Conservation (phyloP, 306 rosid genomes). For the Dicorynia guianensis region DNA sequence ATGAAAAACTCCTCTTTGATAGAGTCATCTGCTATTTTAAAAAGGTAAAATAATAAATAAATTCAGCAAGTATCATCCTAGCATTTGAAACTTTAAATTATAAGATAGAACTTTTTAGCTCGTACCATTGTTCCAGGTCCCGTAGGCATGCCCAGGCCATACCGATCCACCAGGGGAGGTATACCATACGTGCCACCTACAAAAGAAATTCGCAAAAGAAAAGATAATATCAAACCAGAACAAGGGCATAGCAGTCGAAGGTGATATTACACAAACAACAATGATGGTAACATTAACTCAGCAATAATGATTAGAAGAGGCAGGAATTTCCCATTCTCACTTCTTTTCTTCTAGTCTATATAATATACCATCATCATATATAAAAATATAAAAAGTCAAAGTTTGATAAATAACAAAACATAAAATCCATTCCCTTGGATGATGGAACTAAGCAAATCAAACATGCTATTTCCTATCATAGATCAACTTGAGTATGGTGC, state of each 20-base stretch:
- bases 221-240: slow-evolving; percentile 14
- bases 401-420: not conserved
- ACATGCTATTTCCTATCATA: slow-evolving; percentile 83
- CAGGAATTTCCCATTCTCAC: slow-evolving; percentile 8
- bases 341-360: not conserved
- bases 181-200: slow-evolving; percentile 92
- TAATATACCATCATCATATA: slow-evolving; percentile 15
- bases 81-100: slow-evolving; percentile 13
- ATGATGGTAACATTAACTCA: slow-evolving; percentile 6
- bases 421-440: slow-evolving; percentile 12
- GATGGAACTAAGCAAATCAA: slow-evolving; percentile 17
- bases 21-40: not conserved
- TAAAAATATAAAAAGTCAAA: not conserved
- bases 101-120: slow-evolving; percentile 2
- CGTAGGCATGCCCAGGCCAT: slow-evolving; percentile 90
- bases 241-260: slow-evolving; percentile 13
- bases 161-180: slow-evolving; percentile 85
- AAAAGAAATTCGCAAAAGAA: slow-evolving; percentile 30
- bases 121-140: slow-evolving; percentile 88
- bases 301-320: slow-evolving; percentile 11
- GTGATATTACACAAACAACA: slow-evolving; percentile 23
- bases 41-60: not conserved
- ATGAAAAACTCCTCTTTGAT: not conserved
- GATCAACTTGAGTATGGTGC: slow-evolving; percentile 88
- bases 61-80: not conserved